Percentiles rank a stretch among this genome's conserved stretches.
These are phyloP conservation scores for Fusarium fujikuroi DNA, from an alignment of 2,329 filamentous ascomycete genomes.

Conservation along the genomic window DNA sequence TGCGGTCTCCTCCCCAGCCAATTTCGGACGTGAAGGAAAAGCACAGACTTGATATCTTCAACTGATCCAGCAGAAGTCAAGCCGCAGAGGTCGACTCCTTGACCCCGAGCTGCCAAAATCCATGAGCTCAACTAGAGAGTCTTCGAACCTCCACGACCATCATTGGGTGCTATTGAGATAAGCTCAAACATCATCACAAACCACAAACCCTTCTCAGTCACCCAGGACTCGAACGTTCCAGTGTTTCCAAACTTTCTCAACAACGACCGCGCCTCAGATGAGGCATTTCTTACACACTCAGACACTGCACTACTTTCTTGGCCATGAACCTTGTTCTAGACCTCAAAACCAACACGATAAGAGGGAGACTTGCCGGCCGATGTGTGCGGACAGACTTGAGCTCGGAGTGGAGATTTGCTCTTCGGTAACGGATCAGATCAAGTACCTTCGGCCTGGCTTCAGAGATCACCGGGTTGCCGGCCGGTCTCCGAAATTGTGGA, in stretches of 20 bases:
- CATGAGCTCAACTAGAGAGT: background rate
- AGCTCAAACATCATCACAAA: background rate
- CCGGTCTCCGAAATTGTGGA: constrained; percentile 13
- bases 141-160: background rate
- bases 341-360: constrained; percentile 1
- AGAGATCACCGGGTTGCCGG: constrained; percentile 9
- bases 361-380: constrained; percentile 15
- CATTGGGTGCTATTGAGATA: background rate
- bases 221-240: background rate
- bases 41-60: background rate
- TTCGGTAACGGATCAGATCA: constrained; percentile 37
- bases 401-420: constrained; percentile 20
- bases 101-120: background rate
- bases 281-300: constrained; percentile 26
- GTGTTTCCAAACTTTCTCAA: background rate
- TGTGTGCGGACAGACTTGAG: constrained; percentile 11
- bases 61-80: background rate
- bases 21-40: constrained; percentile 5
- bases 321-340: constrained; percentile 22
- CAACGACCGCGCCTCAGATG: constrained; percentile 1
- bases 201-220: background rate
- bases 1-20: background rate
- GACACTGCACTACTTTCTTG: constrained; percentile 13
- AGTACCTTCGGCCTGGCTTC: constrained; percentile 15
- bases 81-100: background rate